A percentile compares a stretch with the other conserved stretches of the same genome.
Conservation (phyloP, 1,139 yeast species). For the Debaryomyces coudertii region DNA sequence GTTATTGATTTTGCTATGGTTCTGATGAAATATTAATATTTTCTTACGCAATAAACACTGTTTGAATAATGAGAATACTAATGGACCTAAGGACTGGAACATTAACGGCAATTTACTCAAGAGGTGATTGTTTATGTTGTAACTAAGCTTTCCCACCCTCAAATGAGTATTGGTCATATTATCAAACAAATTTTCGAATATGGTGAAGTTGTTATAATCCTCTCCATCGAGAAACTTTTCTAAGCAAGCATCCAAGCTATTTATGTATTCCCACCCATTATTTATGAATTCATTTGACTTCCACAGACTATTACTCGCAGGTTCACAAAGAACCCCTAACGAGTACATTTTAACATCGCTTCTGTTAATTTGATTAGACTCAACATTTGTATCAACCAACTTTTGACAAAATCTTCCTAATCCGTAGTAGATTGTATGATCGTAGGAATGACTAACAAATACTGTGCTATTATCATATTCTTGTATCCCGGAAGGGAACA, state of each 20-base stretch:
- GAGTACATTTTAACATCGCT: slow-evolving; percentile 64
- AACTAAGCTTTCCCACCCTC: slow-evolving; percentile 13
- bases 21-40: slow-evolving; percentile 58
- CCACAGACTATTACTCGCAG: slow-evolving; percentile 40
- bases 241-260: slow-evolving; percentile 47
- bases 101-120: slow-evolving; percentile 50
- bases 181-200: slow-evolving; percentile 26
- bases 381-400: slow-evolving; percentile 21
- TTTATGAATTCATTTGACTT: slow-evolving; percentile 54
- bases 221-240: slow-evolving; percentile 34
- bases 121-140: slow-evolving; percentile 47
- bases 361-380: slow-evolving; percentile 37
- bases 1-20: slow-evolving; percentile 29
- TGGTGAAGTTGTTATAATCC: slow-evolving; percentile 21
- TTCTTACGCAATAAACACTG: slow-evolving; percentile 64
- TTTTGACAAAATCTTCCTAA: slow-evolving; percentile 38
- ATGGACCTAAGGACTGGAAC: slow-evolving; percentile 66
- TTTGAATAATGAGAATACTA: slow-evolving; percentile 72
- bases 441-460: slow-evolving; percentile 33
- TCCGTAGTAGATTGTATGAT: slow-evolving; percentile 40
- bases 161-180: slow-evolving; percentile 13
- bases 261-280: slow-evolving; percentile 61
- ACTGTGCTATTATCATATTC: slow-evolving; percentile 53
- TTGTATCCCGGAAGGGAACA: slow-evolving; percentile 86
- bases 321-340: slow-evolving; percentile 62